These are phyloP conservation scores for Saccharomyces jurei DNA, from an alignment of 805 yeast species.

Conservation along the genomic window DNA sequence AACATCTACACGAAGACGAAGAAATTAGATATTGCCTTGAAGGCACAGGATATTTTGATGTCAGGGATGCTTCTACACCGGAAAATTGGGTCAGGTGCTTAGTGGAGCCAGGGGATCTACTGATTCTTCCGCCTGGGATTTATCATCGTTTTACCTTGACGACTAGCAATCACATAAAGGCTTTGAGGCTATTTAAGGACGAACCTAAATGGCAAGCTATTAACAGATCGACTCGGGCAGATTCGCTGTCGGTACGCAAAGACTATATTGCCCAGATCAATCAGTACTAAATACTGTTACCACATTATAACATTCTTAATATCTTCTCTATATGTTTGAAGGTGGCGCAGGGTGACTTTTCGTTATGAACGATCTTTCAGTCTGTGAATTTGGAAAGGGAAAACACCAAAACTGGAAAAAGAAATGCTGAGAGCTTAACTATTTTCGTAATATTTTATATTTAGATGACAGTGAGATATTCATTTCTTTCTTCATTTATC, in stretches of 20 bases:
- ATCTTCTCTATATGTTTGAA: background rate
- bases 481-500: background rate
- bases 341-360: background rate
- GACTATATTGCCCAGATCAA: constrained; percentile 34
- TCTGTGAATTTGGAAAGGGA: background rate
- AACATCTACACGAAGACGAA: constrained; percentile 94
- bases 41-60: constrained; percentile 90
- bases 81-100: constrained; percentile 68
- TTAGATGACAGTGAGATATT: background rate
- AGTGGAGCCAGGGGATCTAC: constrained; percentile 52
- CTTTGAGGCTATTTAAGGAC: constrained; percentile 79
- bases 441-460: background rate
- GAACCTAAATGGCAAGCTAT: constrained; percentile 96
- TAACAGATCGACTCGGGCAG: constrained; percentile 49
- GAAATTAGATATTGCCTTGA: constrained; percentile 85
- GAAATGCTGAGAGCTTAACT: background rate
- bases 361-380: background rate
- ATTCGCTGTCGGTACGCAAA: constrained; percentile 37
- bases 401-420: background rate
- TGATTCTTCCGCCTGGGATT: constrained; percentile 83
- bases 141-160: constrained; percentile 88
- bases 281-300: background rate
- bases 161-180: constrained; percentile 53
- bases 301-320: background rate
- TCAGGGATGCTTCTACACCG: constrained; percentile 47